Percentiles rank a stretch among this genome's conserved stretches.
phyloP scores from a whole-genome alignment of 2,329 filamentous ascomycete genomes.

The Emmonsiellopsis sp. region DNA sequence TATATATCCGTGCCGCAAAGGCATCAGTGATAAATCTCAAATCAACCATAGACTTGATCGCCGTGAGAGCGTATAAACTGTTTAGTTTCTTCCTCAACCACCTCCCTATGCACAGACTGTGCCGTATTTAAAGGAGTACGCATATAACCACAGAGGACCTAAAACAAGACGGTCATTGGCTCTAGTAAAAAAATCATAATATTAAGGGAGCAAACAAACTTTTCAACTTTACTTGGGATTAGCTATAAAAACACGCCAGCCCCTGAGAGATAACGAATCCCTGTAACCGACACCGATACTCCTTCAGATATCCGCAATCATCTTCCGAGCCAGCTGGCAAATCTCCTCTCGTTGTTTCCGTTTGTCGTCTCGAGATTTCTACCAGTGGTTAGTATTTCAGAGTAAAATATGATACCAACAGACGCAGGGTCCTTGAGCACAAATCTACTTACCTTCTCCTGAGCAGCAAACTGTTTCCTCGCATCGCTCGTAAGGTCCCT shows the following conservation, averaged over 20 bases:
- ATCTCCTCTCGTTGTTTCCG: conserved; percentile 12
- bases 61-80: neutral
- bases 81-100: too few relatives aligned
- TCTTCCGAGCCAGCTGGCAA: conserved; percentile 12
- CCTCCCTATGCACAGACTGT: too few relatives aligned
- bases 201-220: too few relatives aligned
- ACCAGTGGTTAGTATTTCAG: neutral
- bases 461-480: conserved; percentile 7
- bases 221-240: too few relatives aligned
- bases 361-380: conserved; percentile 12
- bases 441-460: conserved; percentile 10
- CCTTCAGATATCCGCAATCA: conserved; percentile 6
- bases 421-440: neutral
- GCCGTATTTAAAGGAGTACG: too few relatives aligned
- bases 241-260: too few relatives aligned
- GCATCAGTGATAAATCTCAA: too few relatives aligned
- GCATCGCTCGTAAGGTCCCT: conserved; percentile 3
- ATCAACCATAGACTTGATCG: neutral
- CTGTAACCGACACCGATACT: neutral
- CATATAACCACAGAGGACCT: too few relatives aligned
- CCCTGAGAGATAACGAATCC: too few relatives aligned
- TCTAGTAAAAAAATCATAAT: too few relatives aligned
- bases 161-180: too few relatives aligned
- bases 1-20: too few relatives aligned
- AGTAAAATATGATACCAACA: neutral